phyloP scores from a whole-genome alignment of 768 basidiomycete species.

The Dictyophora rubrovolvata region DNA sequence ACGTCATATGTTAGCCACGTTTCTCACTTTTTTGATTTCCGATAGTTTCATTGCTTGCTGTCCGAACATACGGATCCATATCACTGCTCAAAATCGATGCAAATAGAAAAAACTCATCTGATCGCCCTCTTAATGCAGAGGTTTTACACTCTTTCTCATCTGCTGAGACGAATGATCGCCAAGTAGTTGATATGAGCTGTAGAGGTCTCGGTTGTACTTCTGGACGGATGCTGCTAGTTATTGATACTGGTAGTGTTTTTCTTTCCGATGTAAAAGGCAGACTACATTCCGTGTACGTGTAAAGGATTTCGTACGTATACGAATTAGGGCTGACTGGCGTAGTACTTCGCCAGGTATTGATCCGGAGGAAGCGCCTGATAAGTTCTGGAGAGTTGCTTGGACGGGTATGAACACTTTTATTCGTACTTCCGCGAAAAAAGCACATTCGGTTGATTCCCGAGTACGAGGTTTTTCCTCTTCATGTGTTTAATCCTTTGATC shows the following conservation, averaged over 20 bases:
- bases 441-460: constrained; percentile 44
- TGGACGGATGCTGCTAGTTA: constrained; percentile 34
- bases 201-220: constrained; percentile 17
- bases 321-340: too few relatives aligned
- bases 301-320: neutral
- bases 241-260: constrained; percentile 44
- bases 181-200: constrained; percentile 37
- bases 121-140: neutral
- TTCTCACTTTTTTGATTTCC: constrained; percentile 6
- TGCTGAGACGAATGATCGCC: constrained; percentile 24
- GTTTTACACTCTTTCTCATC: neutral
- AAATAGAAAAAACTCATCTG: neutral
- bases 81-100: constrained; percentile 27
- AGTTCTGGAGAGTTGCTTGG: constrained; percentile 45
- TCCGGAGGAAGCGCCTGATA: constrained; percentile 13
- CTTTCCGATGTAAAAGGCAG: constrained; percentile 30
- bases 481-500: neutral
- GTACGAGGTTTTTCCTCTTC: constrained; percentile 27
- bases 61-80: constrained; percentile 39
- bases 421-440: constrained; percentile 34
- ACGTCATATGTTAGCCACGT: constrained; percentile 8
- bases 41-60: constrained; percentile 23
- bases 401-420: constrained; percentile 30
- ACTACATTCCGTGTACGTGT: constrained; percentile 31
- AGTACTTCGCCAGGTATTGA: neutral